Evolutionary conservation across 108 stramenopile genomes (phyloP).

Genomic region (Pseudonitzschia multistriata): DNA sequence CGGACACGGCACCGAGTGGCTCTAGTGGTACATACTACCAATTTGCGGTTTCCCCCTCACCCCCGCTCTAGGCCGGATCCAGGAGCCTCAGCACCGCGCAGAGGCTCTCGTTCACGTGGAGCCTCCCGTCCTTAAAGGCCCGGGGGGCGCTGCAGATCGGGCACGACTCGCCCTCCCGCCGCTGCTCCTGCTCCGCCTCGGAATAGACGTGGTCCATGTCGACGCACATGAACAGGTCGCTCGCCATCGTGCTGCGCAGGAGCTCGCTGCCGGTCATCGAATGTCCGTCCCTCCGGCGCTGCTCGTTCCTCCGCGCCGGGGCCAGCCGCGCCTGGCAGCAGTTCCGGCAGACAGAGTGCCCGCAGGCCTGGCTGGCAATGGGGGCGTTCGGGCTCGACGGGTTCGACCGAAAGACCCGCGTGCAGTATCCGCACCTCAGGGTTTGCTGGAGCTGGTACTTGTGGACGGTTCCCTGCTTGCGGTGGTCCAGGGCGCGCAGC

Average conservation of each 20-base stretch:
- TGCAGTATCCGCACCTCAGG: constrained; percentile 18
- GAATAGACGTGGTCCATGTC: constrained; percentile 7
- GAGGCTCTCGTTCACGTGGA: constrained; percentile 27
- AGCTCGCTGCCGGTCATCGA: constrained; percentile 1
- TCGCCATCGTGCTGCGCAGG: constrained; percentile 4
- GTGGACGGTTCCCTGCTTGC: constrained; percentile 3
- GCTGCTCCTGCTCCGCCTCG: neutral
- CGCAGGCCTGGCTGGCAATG: constrained; percentile 26
- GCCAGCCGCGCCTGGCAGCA: constrained; percentile 1
- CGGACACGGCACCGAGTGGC: neutral
- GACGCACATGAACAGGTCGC: constrained; percentile 20
- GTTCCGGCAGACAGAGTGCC: constrained; percentile 31
- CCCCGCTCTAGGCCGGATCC: constrained; percentile 1
- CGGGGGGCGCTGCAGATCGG: constrained; percentile 18
- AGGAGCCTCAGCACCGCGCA: constrained; percentile 22
- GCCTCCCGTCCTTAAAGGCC: constrained; percentile 19
- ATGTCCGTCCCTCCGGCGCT: neutral
- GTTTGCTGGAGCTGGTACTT: constrained; percentile 27
- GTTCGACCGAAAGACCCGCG: constrained; percentile 15
- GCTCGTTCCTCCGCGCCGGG: neutral
- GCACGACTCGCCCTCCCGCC: constrained; percentile 16
- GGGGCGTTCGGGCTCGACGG: constrained; percentile 10
- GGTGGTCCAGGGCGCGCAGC: neutral
- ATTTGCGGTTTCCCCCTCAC: too few species aligned
- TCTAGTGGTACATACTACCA: too few species aligned